Conservation (phyloP, 2,329 filamentous ascomycete genomes). For the Xylariaceae sp. region DNA sequence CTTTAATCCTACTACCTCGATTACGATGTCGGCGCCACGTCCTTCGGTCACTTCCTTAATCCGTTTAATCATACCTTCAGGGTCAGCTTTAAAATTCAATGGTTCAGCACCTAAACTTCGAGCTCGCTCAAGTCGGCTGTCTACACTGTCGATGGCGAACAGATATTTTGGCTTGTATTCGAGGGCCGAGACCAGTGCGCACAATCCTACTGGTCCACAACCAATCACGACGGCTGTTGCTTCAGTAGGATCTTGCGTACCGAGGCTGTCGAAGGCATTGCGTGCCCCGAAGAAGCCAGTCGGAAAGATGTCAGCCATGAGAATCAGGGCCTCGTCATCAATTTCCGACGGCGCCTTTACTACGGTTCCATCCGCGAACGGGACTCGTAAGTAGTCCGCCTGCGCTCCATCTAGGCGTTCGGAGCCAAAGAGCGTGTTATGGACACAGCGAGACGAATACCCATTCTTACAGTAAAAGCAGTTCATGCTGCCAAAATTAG, state of each 20-base stretch:
- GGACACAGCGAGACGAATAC: constrained; percentile 77
- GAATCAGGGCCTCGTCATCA: constrained; percentile 74
- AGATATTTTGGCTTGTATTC: constrained; percentile 77
- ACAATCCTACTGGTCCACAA: constrained; percentile 85
- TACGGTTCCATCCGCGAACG: constrained; percentile 81
- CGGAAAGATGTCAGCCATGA: constrained; percentile 95
- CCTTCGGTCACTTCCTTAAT: constrained; percentile 79
- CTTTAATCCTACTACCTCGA: constrained; percentile 78
- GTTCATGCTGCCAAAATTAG: constrained; percentile 54
- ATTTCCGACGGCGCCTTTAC: constrained; percentile 74
- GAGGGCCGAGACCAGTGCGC: constrained; percentile 79
- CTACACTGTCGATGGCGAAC: constrained; percentile 80
- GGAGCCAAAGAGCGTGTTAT: constrained; percentile 74
- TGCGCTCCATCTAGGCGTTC: constrained; percentile 76
- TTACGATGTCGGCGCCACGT: constrained; percentile 82
- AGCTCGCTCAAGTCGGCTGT: constrained; percentile 76
- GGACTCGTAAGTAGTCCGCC: constrained; percentile 83
- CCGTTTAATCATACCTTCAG: constrained; percentile 68
- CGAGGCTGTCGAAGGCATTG: constrained; percentile 74
- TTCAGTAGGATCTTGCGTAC: constrained; percentile 64
- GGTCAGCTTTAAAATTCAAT: constrained; percentile 76
- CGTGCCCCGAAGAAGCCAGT: constrained; percentile 83
- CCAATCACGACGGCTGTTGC: constrained; percentile 81
- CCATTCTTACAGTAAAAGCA: constrained; percentile 88
- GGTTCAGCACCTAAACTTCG: constrained; percentile 79